These are phyloP conservation scores for Lasiosphaeris hirsuta DNA, from an alignment of 495 filamentous ascomycete genomes.

Conservation along the genomic window DNA sequence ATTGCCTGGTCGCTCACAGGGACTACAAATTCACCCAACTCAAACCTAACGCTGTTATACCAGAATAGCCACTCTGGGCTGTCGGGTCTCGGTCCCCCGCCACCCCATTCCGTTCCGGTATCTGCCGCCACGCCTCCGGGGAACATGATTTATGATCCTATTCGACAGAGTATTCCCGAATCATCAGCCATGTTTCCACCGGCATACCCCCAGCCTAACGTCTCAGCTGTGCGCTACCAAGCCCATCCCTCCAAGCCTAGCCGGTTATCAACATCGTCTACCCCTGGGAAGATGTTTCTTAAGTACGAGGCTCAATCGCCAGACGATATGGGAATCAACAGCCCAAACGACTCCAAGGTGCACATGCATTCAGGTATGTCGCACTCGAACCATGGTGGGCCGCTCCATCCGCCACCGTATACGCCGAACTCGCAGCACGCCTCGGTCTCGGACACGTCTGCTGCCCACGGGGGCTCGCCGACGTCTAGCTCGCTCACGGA, in stretches of 20 bases:
- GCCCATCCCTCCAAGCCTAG: constrained; percentile 20
- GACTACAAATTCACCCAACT: constrained; percentile 76
- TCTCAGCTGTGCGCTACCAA: constrained; percentile 42
- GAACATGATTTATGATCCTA: constrained; percentile 53
- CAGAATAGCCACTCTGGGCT: constrained; percentile 42
- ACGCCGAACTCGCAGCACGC: constrained; percentile 30
- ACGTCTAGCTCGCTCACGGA: constrained; percentile 27
- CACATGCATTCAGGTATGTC: constrained; percentile 22
- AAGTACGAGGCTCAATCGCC: constrained; percentile 35
- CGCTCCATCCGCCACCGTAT: constrained; percentile 17
- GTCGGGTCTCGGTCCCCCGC: constrained; percentile 18
- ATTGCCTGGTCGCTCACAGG: constrained; percentile 78
- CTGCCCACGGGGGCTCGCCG: constrained; percentile 32
- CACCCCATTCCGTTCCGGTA: constrained; percentile 22
- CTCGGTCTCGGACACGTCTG: constrained; percentile 31
- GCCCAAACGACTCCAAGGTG: constrained; percentile 24
- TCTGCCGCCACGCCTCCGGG: constrained; percentile 44
- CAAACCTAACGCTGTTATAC: constrained; percentile 71
- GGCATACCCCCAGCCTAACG: constrained; percentile 45
- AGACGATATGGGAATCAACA: constrained; percentile 27
- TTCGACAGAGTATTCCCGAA: constrained; percentile 48
- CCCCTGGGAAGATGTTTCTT: constrained; percentile 34
- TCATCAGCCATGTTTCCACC: constrained; percentile 40
- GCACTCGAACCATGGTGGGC: constrained; percentile 15
- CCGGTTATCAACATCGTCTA: constrained; percentile 25